phyloP scores from a whole-genome alignment of 2,329 filamentous ascomycete genomes.

The Fusarium acutatum region DNA sequence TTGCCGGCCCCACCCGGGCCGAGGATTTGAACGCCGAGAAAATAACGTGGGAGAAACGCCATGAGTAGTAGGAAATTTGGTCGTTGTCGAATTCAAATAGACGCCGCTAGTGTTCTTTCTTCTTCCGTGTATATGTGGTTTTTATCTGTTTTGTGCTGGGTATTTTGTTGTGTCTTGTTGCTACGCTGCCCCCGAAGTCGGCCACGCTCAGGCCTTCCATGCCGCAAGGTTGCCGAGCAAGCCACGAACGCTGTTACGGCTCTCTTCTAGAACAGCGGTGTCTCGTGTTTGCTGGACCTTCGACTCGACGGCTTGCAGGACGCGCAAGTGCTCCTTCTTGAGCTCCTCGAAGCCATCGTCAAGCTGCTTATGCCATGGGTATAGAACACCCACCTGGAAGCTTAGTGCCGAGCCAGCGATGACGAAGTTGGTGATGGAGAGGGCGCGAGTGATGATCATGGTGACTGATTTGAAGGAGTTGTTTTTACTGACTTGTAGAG shows the following conservation, averaged over 20 bases:
- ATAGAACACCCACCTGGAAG: constrained; percentile 75
- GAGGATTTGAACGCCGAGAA: constrained; percentile 26
- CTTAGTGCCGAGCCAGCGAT: constrained; percentile 71
- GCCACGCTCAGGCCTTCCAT: constrained; percentile 31
- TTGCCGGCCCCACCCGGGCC: constrained; percentile 27
- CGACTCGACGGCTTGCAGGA: constrained; percentile 26
- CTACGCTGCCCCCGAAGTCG: constrained; percentile 28
- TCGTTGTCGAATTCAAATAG: not conserved
- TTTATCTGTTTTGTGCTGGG: not conserved
- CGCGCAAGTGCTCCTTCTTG: constrained; percentile 39
- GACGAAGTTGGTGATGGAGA: constrained; percentile 59
- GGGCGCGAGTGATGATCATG: constrained; percentile 41
- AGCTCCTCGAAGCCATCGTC: constrained; percentile 63
- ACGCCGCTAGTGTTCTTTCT: not conserved
- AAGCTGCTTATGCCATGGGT: constrained; percentile 74
- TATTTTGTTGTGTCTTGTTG: not conserved
- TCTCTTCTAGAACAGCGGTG: constrained; percentile 19
- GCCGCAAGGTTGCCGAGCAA: constrained; percentile 25
- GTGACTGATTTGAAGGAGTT: constrained; percentile 3
- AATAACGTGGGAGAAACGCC: constrained; percentile 24
- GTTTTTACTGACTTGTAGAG: not conserved
- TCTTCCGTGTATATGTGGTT: not conserved
- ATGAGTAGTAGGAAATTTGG: not conserved
- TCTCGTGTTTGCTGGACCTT: constrained; percentile 16
- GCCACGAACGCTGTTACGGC: constrained; percentile 19